phyloP scores from a whole-genome alignment of 75 land plant species.

The Sequoiadendron giganteum region DNA sequence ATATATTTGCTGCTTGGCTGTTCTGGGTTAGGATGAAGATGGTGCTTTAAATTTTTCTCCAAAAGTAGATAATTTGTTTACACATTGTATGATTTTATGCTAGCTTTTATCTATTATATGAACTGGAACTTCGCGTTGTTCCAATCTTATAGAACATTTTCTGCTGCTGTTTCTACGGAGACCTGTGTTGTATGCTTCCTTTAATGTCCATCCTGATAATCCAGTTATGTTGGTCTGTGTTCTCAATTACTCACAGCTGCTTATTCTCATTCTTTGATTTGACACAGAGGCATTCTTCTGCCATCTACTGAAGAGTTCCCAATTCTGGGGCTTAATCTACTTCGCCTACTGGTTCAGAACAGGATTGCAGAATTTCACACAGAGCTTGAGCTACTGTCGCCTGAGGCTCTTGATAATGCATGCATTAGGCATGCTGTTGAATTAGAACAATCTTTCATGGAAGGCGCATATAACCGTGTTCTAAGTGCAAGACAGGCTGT shows the following conservation, averaged over 20 bases:
- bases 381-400: constrained; percentile 81
- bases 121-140: not conserved
- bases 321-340: constrained; percentile 86
- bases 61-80: not conserved
- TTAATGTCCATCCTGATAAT: not conserved
- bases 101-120: not conserved
- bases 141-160: not conserved
- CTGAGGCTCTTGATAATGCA: constrained; percentile 74
- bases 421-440: constrained; percentile 95
- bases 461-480: constrained; percentile 95
- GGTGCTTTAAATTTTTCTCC: not conserved
- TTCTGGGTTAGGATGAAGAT: not conserved
- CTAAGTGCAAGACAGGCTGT: constrained; percentile 86
- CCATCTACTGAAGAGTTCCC: constrained; percentile 77
- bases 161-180: not conserved
- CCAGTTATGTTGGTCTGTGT: not conserved
- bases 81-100: not conserved
- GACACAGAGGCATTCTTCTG: constrained; percentile 33
- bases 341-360: constrained; percentile 90
- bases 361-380: constrained; percentile 96
- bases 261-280: not conserved
- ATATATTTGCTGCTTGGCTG: not conserved
- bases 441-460: constrained; percentile 97
- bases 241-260: not conserved
- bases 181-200: not conserved